Base-by-base conservation (phyloP, 2,329 filamentous ascomycete genomes). In the Endoconidiophora laricicola region DNA sequence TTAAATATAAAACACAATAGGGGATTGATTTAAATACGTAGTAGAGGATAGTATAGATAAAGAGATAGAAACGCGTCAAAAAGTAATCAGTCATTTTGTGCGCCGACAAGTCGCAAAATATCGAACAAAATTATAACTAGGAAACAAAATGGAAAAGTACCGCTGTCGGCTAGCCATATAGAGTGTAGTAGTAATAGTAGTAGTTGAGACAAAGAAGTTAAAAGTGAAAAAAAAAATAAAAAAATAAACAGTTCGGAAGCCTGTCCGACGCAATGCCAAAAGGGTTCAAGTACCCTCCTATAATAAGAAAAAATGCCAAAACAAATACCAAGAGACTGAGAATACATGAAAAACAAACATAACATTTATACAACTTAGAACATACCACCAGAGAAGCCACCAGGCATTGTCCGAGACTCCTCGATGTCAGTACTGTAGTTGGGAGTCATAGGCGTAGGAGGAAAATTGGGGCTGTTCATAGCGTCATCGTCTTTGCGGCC, bases 401-500 rank as follows among this genome's bases (percentile, higher is more conserved):
- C 50, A 4, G 47, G 48, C 44, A 50, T 50, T 12, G 48, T 39
- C 22, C 51, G 44, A n/a, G 44, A 18, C 3, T 52, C 46, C 23
- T 52, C 50, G 3, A 20, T 46, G 37, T 41, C 29, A 6, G 41
- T 39, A 6, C 29, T 29, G 16, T 51, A 51, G 16, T 46, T 29
- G 4, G 50, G 43, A 16, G 40, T 41, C 46, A 45, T 40, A 4
- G 50, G 50, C 10, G 50, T 45, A 18, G 50, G 46, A n/a, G 50
- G 50, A 18, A 52, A 41, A 47, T 52, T 36, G 7, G 50, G 46
- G 3, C 40, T 49, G 12, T 48, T 41, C 33, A 52, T 41, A 3
- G 22, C 40, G 20, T 52, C 50, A 10, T 52, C 50, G 3, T 52
- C 46, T 22, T 51, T 51, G n/a, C 44, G 43, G 1, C 50, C 46